Percentiles rank a stretch among this genome's conserved stretches.
These are phyloP conservation scores for Bretziella fagacearum DNA, from an alignment of 2,329 filamentous ascomycete species.

Conservation along the genomic window DNA sequence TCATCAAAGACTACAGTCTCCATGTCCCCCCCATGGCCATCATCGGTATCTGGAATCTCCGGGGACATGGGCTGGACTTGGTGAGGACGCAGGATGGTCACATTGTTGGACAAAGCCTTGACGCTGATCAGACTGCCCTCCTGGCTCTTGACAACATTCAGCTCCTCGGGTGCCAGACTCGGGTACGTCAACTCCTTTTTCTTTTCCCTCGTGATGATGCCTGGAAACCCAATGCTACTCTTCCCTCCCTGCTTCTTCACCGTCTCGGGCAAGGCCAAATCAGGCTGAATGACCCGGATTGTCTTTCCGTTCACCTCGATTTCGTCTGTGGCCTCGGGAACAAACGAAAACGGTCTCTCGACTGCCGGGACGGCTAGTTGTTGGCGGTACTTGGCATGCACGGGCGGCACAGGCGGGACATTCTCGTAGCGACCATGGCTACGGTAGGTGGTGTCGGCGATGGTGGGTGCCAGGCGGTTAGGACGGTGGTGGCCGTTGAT, in stretches of 20 bases:
- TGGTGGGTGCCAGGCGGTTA: background rate
- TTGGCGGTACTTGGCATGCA: background rate
- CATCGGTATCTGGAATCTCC: too few species aligned
- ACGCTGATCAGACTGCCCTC: background rate
- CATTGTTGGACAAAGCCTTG: background rate
- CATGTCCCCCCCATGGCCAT: too few species aligned
- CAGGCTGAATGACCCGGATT: slow-evolving; percentile 4
- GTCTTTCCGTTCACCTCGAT: background rate
- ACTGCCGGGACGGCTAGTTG: background rate
- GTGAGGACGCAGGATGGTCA: background rate
- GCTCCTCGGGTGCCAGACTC: slow-evolving; percentile 7
- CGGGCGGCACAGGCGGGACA: background rate
- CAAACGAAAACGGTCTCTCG: too few species aligned
- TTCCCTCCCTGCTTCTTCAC: background rate
- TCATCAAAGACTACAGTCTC: background rate
- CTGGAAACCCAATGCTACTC: background rate
- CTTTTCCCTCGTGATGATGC: background rate
- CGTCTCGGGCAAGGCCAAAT: background rate
- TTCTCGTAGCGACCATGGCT: too few species aligned
- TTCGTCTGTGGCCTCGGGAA: too few species aligned
- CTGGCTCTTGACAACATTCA: slow-evolving; percentile 7
- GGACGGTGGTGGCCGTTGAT: background rate
- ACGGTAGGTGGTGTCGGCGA: too few species aligned
- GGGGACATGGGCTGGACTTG: too few species aligned
- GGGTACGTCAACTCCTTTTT: slow-evolving; percentile 6